Conservation (phyloP, 2,329 filamentous ascomycete genomes). For the Xylaria hypoxylon region DNA sequence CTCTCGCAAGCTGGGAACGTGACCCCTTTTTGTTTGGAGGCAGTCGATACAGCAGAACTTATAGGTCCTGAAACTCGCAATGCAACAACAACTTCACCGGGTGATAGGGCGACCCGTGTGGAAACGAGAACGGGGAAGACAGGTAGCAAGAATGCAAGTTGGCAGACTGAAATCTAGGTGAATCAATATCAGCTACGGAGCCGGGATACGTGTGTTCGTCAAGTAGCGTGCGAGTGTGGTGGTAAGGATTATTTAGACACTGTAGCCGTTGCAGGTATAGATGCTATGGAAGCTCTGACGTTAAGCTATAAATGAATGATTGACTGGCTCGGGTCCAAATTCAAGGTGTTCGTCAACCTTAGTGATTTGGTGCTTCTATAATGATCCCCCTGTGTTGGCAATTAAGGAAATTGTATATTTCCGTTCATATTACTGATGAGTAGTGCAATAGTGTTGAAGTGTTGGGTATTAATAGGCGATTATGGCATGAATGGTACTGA, state of each 20-base stretch:
- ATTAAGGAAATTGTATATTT: background rate
- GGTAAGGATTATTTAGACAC: background rate
- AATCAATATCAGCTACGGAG: background rate
- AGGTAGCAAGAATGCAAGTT: background rate
- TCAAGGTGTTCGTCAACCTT: background rate
- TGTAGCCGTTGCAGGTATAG: slow-evolving; percentile 2
- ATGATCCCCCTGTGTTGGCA: slow-evolving; percentile 20
- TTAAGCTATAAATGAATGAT: slow-evolving; percentile 6
- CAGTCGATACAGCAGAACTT: background rate
- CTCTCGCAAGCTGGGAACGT: slow-evolving; percentile 26
- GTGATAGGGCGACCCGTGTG: background rate
- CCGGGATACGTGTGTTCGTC: background rate
- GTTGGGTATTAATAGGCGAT: background rate
- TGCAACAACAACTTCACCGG: background rate
- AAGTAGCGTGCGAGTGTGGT: background rate
- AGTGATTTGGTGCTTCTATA: slow-evolving; percentile 3
- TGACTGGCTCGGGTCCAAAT: background rate
- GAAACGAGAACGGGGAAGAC: background rate
- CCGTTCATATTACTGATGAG: background rate
- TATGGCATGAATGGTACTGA: background rate
- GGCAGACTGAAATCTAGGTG: background rate
- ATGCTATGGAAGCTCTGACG: background rate
- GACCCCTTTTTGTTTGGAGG: slow-evolving; percentile 29
- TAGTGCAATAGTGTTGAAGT: background rate
- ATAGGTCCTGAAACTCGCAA: background rate